Base-by-base conservation (phyloP, 2,329 filamentous ascomycete genomes). In the Tolypocladium nubicola region DNA sequence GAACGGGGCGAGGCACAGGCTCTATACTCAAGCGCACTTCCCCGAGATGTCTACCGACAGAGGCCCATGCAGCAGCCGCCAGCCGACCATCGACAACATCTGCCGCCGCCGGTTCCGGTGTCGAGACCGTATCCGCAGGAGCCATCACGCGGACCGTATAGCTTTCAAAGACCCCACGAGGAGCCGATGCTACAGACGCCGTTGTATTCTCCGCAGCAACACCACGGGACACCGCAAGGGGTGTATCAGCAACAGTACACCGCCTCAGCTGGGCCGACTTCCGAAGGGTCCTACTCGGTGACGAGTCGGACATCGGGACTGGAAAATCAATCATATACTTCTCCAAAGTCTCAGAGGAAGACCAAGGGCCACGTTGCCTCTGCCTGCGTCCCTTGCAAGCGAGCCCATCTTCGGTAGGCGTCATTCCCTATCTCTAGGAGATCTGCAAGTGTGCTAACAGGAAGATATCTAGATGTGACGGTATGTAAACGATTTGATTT, bases 361-460 rank as follows among this genome's bases (percentile, higher is more conserved):
- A 85, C 86, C 7, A 90, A 90, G 68, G 87, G 88, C 16, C 89
- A 94, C 74, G 89, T 93, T 56, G 88, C 88, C 54, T 92, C 88
- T 40, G 89, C 89, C 33, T 94, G 89, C 69, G 86, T 93, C 63
- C 90, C 90, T 59, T 94, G 89, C 75, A 93, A 93, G 70, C 85
- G 84, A 70, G 89, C 89, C 41, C 89, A 94, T 80, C 79, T 94
- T 61, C 79, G 84, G 82, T 85, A 73, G 68, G 76, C 64, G n/a
- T 43, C 11, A 21, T 13, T 38, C 13, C 16, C 5, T 50, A 1
- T 4, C 23, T 23, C 14, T 23, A 7, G 4, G n/a, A 21, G 13
- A 2, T 26, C n/a, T 21, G 4, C 7, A 35, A 9, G 8, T 16
- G 6, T 55, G 16, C 47, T 58, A 19, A 58, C 39, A 4, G n/a